These are phyloP conservation scores for Phaffia rhodozyma DNA, from an alignment of 1,284 basidiomycete genomes.

Conservation along the genomic window DNA sequence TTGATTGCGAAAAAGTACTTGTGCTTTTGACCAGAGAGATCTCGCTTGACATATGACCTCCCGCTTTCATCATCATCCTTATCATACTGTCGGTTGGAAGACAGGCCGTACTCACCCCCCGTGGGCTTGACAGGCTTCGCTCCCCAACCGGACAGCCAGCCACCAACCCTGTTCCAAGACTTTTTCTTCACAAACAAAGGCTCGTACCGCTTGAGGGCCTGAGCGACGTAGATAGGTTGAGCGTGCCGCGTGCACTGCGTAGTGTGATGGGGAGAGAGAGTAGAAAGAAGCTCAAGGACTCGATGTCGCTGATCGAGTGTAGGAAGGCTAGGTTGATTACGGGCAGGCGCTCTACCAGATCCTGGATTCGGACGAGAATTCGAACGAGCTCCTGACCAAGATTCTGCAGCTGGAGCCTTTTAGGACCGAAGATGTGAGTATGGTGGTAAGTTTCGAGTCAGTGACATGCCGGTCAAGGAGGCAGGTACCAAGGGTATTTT, in stretches of 20 bases:
- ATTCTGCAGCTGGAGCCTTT: conserved; percentile 3
- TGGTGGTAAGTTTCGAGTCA: too few relatives aligned
- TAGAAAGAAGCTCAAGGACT: conserved; percentile 71
- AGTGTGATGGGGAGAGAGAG: conserved; percentile 77
- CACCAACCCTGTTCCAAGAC: conserved; percentile 40
- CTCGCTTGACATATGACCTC: conserved; percentile 37
- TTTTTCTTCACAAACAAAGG: conserved; percentile 64
- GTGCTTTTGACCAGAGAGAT: conserved; percentile 49
- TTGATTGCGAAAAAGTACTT: conserved; percentile 99
- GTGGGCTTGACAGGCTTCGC: conserved; percentile 24
- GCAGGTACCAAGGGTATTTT: too few relatives aligned
- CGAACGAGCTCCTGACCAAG: conserved; percentile 11
- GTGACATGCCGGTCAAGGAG: too few relatives aligned
- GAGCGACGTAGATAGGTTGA: conserved; percentile 69
- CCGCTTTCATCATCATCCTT: conserved; percentile 30
- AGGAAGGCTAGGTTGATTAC: conserved; percentile 37
- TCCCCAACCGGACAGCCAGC: conserved; percentile 49
- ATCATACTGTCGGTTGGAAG: conserved; percentile 10
- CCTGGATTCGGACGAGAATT: conserved; percentile 4
- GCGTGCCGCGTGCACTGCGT: conserved; percentile 72
- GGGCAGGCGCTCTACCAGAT: not conserved
- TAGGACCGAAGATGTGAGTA: too few relatives aligned
- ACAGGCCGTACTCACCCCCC: conserved; percentile 12
- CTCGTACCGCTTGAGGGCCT: conserved; percentile 70
- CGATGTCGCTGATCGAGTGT: conserved; percentile 66